Evolutionary conservation across 2,329 filamentous ascomycete species (phyloP).

Genomic region (Colletotrichum lentis): DNA sequence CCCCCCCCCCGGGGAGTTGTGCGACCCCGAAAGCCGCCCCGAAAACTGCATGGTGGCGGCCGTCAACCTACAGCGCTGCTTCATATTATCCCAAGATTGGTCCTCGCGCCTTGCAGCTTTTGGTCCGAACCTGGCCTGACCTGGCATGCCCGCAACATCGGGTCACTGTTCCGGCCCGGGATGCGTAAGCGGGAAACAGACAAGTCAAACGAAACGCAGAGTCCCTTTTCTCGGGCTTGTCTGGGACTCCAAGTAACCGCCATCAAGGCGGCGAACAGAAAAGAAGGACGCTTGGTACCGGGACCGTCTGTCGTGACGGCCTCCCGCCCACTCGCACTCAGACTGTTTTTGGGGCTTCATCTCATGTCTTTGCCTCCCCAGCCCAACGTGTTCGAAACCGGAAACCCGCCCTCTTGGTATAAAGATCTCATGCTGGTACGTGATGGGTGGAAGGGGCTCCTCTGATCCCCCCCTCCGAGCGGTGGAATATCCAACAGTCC

Average conservation of each 20-base stretch:
- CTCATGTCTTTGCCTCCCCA: conserved; percentile 5
- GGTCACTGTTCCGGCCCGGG: conserved; percentile 4
- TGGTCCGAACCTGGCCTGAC: conserved; percentile 12
- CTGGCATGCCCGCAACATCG: conserved; percentile 12
- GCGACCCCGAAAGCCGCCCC: conserved; percentile 29
- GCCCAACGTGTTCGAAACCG: conserved; percentile 29
- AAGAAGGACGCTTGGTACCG: conserved; percentile 3
- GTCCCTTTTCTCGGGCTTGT: conserved; percentile 7
- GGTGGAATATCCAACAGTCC: conserved; percentile 26
- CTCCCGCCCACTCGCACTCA: conserved; percentile 32
- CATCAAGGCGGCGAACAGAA: conserved; percentile 15
- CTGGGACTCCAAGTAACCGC: conserved; percentile 15
- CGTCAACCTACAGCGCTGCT: neutral
- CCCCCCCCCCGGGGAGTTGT: conserved; percentile 24
- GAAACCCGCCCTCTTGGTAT: conserved; percentile 31
- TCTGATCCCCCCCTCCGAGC: neutral
- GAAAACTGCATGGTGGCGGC: conserved; percentile 32
- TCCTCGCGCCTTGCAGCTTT: conserved; percentile 24
- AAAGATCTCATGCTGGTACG: conserved; percentile 25
- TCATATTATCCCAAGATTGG: neutral
- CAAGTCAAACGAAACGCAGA: conserved; percentile 3
- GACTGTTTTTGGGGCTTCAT: conserved; percentile 29
- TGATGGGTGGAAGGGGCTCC: neutral
- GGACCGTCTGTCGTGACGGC: conserved; percentile 25
- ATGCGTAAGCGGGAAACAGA: neutral